These are phyloP conservation scores for Bretschneidera sinensis DNA, from an alignment of 345 rosid species.

Conservation along the genomic window DNA sequence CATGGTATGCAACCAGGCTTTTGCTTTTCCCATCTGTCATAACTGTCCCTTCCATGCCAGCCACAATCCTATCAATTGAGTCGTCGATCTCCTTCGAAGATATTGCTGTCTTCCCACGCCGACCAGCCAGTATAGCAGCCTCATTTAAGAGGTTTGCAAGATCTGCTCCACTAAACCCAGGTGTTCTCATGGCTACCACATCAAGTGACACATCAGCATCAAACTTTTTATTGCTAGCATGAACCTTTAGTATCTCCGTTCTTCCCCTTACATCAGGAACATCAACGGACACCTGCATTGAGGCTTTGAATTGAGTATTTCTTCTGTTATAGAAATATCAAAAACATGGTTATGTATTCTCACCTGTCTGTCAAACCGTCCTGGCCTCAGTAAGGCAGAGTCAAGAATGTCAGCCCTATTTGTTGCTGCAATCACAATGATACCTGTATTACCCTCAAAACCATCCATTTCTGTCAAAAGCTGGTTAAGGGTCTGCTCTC, in stretches of 20 bases:
- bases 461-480: conserved; percentile 98
- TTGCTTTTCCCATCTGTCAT: conserved; percentile 98
- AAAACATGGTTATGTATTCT: neutral
- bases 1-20: conserved; percentile 95
- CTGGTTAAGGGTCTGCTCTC: conserved; percentile 97
- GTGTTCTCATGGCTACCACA: conserved; percentile 93
- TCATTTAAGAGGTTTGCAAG: conserved; percentile 94
- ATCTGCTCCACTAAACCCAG: conserved; percentile 98
- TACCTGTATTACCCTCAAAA: conserved; percentile 91
- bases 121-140: conserved; percentile 94
- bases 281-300: conserved; percentile 75
- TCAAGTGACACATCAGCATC: conserved; percentile 85
- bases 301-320: conserved; percentile 17
- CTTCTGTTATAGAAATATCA: neutral
- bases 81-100: conserved; percentile 94
- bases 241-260: conserved; percentile 90
- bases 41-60: conserved; percentile 99
- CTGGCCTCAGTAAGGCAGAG: conserved; percentile 88
- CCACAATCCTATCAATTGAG: conserved; percentile 95
- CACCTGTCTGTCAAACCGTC: conserved; percentile 97
- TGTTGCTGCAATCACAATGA: conserved; percentile 92
- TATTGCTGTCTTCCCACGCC: conserved; percentile 75
- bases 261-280: conserved; percentile 91
- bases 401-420: conserved; percentile 93
- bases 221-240: conserved; percentile 83